Conservation (phyloP, 495 filamentous ascomycete species). For the Xylaria palmicola region DNA sequence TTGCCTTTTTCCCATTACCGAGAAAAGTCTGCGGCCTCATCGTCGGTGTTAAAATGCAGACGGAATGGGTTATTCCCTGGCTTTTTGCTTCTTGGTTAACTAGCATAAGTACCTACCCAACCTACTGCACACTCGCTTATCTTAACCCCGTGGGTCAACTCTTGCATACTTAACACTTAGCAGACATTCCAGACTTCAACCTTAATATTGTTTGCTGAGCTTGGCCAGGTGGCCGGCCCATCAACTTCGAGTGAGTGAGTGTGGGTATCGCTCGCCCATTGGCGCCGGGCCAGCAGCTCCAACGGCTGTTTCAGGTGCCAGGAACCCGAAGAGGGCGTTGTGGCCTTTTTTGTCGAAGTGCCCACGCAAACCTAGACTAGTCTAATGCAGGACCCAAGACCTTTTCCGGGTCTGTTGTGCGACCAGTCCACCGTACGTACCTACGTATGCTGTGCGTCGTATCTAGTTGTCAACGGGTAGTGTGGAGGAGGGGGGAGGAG, state of each 20-base stretch:
- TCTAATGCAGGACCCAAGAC: neutral
- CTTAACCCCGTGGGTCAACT: neutral
- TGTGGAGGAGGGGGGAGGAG: neutral
- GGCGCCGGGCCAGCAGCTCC: neutral
- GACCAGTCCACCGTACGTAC: too few relatives aligned
- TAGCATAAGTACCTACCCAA: too few relatives aligned
- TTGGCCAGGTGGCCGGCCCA: too few relatives aligned
- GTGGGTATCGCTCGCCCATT: neutral
- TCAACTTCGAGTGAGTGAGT: neutral
- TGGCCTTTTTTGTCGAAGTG: neutral
- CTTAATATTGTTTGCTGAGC: too few relatives aligned
- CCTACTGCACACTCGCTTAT: neutral
- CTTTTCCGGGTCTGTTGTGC: neutral
- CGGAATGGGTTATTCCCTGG: too few relatives aligned
- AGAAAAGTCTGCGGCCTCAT: too few relatives aligned
- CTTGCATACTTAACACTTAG: neutral
- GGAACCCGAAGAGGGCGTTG: neutral
- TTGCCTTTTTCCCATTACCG: too few relatives aligned
- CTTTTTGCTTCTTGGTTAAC: too few relatives aligned
- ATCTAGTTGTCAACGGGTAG: neutral
- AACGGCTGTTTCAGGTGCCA: conserved; percentile 6
- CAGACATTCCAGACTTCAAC: too few relatives aligned
- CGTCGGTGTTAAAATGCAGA: too few relatives aligned
- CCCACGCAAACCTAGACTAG: neutral
- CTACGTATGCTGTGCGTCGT: neutral